A percentile compares a stretch with the other conserved stretches of the same genome.
phyloP scores from a whole-genome alignment of 345 rosid genomes.

The Eucalyptus caleyi region DNA sequence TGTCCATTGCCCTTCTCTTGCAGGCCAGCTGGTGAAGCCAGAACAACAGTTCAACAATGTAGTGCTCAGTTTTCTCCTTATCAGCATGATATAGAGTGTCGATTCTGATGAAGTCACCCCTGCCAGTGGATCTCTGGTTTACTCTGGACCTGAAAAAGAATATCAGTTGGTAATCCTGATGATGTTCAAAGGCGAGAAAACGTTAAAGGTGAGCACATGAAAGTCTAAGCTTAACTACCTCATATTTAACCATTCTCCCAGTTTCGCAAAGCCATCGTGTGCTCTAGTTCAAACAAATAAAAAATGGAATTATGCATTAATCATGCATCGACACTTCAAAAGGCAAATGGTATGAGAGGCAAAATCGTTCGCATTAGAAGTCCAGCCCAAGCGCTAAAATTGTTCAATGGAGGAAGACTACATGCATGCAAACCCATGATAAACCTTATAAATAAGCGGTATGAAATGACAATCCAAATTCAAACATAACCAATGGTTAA shows the following conservation, averaged over 20 bases:
- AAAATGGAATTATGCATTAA: background rate
- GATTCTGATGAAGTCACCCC: slow-evolving; percentile 61
- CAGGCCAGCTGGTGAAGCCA: slow-evolving; percentile 85
- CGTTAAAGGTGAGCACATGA: background rate
- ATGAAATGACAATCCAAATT: background rate
- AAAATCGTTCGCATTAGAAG: background rate
- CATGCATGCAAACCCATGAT: background rate
- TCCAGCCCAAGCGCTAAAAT: background rate
- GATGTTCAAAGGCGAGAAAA: background rate
- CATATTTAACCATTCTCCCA: slow-evolving; percentile 96
- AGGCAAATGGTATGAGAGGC: background rate
- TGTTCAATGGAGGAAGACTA: background rate
- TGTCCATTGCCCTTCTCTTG: slow-evolving; percentile 56
- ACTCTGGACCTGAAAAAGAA: slow-evolving; percentile 37
- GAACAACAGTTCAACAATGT: slow-evolving; percentile 68
- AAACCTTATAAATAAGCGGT: background rate
- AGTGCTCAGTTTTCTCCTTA: slow-evolving; percentile 71
- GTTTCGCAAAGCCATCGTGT: slow-evolving; percentile 98
- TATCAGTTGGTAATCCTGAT: background rate
- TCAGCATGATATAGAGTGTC: slow-evolving; percentile 94
- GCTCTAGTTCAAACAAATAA: slow-evolving; percentile 33
- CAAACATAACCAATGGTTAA: background rate
- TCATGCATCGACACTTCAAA: background rate
- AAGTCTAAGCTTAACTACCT: slow-evolving; percentile 30
- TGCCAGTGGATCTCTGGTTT: slow-evolving; percentile 55